Base-by-base conservation (phyloP, 345 rosid species). In the Populus pruinosa region DNA sequence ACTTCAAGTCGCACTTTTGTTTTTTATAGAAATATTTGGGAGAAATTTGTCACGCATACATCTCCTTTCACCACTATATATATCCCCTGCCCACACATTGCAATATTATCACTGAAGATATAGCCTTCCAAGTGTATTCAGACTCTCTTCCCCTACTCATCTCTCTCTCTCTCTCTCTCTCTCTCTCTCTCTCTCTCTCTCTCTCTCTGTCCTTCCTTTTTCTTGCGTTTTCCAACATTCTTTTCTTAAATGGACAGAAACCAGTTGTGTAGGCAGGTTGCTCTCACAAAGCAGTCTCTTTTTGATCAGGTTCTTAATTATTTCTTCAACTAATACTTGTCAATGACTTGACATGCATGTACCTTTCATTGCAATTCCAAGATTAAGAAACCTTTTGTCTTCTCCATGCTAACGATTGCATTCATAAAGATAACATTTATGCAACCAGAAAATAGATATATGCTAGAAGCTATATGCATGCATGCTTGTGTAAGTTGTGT, bases 281-380 rank as follows among this genome's bases (percentile, higher is more conserved):
- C 84, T 27, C 70, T 74, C 75, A 73, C 84, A 83, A 89, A 90
- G 81, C 89, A 91, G 74, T 86, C 95, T 72, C 87, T 91, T 67
- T 89, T 91, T 76, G 90, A 91, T 84, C 93, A 91, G 92, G 94
- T 90, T 36, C 27, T 61, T 13, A 31, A 31, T 31, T 31, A 56
- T 65, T 59, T 13, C 14, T 18, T 16, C 39, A 44, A 49, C 23
- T 39, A 35, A 56, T 49, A 1, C 9, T 62, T 62, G 17, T 41
- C 69, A 39, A 7, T 59, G 68, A 33, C 27, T 61, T 25, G 0
- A 10, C 3, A 17, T 21, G 6, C 10, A 16, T 56, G 38, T 56
- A 7, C 27, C 18, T 8, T 8, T 9, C 35, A 29, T 71, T 17
- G 41, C 65, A 21, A 4, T 53, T 20, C 67, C 41, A 38, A 56